Percentiles rank a stretch among this genome's conserved stretches.
phyloP scores from a whole-genome alignment of 1,284 basidiomycete genomes.

The Rugosomyces carneus region DNA sequence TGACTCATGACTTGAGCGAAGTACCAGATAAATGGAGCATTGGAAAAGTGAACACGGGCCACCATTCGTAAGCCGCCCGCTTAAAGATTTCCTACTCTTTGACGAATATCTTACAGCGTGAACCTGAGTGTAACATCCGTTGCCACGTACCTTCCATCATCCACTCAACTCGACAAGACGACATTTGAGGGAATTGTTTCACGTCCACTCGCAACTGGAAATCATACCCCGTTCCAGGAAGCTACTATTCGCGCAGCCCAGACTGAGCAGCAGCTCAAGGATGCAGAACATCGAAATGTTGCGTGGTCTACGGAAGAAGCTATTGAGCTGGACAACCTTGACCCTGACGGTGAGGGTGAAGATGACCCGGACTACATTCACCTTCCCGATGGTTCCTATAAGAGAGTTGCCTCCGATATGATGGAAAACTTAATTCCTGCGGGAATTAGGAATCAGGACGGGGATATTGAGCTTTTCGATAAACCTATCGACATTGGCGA shows the following conservation, averaged over 20 bases:
- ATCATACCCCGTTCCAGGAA: conserved; percentile 50
- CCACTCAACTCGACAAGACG: conserved; percentile 50
- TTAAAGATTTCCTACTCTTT: conserved; percentile 7
- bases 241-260: conserved; percentile 45
- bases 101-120: conserved; percentile 37
- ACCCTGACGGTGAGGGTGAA: conserved; percentile 46
- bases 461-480: conserved; percentile 34
- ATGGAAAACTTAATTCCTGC: conserved; percentile 30
- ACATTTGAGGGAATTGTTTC: conserved; percentile 46
- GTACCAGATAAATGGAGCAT: conserved; percentile 64
- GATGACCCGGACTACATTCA: conserved; percentile 36
- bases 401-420: conserved; percentile 10
- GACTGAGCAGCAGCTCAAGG: conserved; percentile 44
- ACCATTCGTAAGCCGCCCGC: conserved; percentile 50
- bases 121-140: conserved; percentile 66
- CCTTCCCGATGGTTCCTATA: conserved; percentile 36
- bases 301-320: conserved; percentile 46
- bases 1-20: conserved; percentile 64
- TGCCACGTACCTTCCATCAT: conserved; percentile 63
- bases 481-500: conserved; percentile 26
- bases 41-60: conserved; percentile 61
- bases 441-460: conserved; percentile 42
- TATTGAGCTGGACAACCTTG: conserved; percentile 32
- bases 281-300: conserved; percentile 38
- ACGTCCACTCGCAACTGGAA: conserved; percentile 26